phyloP scores from a whole-genome alignment of 352 stramenopile genomes.

The Phytophthora boehmeriae region DNA sequence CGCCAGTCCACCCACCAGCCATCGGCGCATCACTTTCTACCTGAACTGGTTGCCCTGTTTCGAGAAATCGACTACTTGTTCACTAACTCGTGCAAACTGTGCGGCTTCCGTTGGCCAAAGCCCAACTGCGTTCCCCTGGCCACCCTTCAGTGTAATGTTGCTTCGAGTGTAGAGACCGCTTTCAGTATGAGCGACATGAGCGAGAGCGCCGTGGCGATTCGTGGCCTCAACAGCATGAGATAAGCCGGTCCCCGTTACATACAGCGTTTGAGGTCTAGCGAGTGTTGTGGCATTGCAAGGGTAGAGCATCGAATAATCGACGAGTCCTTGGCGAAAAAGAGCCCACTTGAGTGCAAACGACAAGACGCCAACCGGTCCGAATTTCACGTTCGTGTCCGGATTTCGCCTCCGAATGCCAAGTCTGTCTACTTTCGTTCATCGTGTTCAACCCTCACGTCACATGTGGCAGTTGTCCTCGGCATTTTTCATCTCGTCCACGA shows the following conservation, averaged over 20 bases:
- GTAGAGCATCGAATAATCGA: slow-evolving; percentile 4
- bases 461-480: background rate
- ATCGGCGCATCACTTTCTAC: slow-evolving; percentile 26
- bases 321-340: background rate
- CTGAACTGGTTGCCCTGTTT: slow-evolving; percentile 10
- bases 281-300: slow-evolving; percentile 10
- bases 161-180: slow-evolving; percentile 15
- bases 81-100: background rate
- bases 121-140: slow-evolving; percentile 13
- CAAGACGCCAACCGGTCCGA: background rate
- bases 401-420: background rate
- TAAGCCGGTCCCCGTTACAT: slow-evolving; percentile 24
- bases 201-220: slow-evolving; percentile 18
- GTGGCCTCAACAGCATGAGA: slow-evolving; percentile 21
- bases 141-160: slow-evolving; percentile 2
- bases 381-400: background rate
- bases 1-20: slow-evolving; percentile 13
- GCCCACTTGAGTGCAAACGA: background rate
- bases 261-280: slow-evolving; percentile 1
- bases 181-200: slow-evolving; percentile 31
- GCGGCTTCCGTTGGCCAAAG: slow-evolving; percentile 30
- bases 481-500: background rate
- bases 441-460: background rate
- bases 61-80: slow-evolving; percentile 8
- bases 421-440: background rate